phyloP scores from a whole-genome alignment of 148 eudicot species.

The Silene conica region DNA sequence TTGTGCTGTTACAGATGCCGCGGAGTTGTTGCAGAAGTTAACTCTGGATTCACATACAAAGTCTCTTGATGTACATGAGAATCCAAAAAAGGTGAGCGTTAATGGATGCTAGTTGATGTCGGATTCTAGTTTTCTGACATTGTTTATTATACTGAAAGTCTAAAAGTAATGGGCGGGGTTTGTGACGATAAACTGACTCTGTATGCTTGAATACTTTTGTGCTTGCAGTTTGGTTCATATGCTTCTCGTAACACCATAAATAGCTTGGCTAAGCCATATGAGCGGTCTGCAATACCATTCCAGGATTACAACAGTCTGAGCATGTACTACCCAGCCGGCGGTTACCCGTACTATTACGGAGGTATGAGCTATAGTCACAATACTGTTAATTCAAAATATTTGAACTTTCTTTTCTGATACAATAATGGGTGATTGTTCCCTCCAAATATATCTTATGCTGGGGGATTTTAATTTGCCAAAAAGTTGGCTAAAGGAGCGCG shows the following conservation, averaged over 20 bases:
- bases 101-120: background rate
- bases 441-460: too few relatives aligned
- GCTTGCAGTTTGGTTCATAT: constrained; percentile 40
- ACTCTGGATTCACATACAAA: constrained; percentile 41
- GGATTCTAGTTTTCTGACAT: background rate
- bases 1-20: constrained; percentile 29
- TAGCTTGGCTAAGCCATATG: constrained; percentile 47
- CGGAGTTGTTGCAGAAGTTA: constrained; percentile 42
- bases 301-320: constrained; percentile 32
- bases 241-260: constrained; percentile 30
- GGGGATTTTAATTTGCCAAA: too few relatives aligned
- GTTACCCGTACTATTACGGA: constrained; percentile 37
- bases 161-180: background rate
- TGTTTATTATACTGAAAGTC: background rate
- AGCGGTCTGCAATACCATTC: constrained; percentile 34
- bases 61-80: constrained; percentile 36
- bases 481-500: too few relatives aligned
- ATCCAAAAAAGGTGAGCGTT: constrained; percentile 33
- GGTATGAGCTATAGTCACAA: constrained; percentile 17
- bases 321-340: constrained; percentile 36
- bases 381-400: too few relatives aligned
- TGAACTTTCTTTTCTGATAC: too few relatives aligned
- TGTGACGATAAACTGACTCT: background rate
- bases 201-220: background rate
- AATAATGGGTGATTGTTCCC: too few relatives aligned